Conservation (phyloP, 768 basidiomycete genomes). For the Lactarius trivialis region DNA sequence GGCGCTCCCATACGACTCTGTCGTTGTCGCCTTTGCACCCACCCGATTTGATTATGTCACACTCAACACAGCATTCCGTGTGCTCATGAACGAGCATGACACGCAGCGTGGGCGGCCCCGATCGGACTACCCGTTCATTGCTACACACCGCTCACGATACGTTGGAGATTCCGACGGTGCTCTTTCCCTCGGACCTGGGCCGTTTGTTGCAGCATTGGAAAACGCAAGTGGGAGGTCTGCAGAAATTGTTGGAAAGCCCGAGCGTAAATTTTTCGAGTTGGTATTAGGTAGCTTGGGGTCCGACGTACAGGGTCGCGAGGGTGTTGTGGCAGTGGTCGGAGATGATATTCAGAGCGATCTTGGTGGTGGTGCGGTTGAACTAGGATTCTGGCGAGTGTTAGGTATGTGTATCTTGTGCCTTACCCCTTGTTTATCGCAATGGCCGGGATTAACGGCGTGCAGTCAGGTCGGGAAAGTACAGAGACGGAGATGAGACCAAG, state of each 20-base stretch:
- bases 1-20: slow-evolving; percentile 41
- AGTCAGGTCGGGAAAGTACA: slow-evolving; percentile 69
- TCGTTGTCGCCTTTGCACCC: slow-evolving; percentile 60
- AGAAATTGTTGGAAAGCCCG: slow-evolving; percentile 59
- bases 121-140: slow-evolving; percentile 39
- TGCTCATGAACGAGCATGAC: slow-evolving; percentile 37
- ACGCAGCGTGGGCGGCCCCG: slow-evolving; percentile 9
- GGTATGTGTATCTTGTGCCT: slow-evolving; percentile 36
- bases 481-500: slow-evolving; percentile 48
- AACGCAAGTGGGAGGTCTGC: slow-evolving; percentile 43
- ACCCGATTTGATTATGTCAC: slow-evolving; percentile 42
- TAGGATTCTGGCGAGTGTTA: slow-evolving; percentile 56
- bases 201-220: slow-evolving; percentile 62
- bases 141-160: slow-evolving; percentile 53
- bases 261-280: slow-evolving; percentile 49
- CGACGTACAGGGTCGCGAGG: slow-evolving; percentile 24
- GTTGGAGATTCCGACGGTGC: slow-evolving; percentile 38
- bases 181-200: slow-evolving; percentile 62
- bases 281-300: slow-evolving; percentile 42
- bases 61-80: slow-evolving; percentile 61
- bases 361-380: slow-evolving; percentile 52
- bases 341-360: slow-evolving; percentile 64
- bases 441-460: slow-evolving; percentile 13
- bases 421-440: background rate
- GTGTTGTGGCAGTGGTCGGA: slow-evolving; percentile 49